Conservation (phyloP, 176 grass and related monocot genomes). For the Zea luxurians region DNA sequence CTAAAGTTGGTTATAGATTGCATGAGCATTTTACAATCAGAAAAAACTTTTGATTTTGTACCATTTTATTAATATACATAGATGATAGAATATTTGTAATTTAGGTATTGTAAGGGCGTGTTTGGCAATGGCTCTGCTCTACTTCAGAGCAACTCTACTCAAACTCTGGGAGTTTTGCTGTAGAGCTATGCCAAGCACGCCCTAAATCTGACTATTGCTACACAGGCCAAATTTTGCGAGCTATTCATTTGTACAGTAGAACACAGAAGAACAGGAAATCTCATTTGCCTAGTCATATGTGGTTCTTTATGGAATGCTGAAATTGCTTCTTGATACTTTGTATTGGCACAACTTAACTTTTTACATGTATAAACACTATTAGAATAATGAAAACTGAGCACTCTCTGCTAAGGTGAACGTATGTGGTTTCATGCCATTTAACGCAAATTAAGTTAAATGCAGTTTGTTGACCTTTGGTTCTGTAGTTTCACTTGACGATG, state of each 20-base stretch:
- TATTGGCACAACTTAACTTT: background rate
- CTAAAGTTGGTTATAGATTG: background rate
- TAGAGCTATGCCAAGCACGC: too few relatives aligned
- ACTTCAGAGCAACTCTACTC: too few relatives aligned
- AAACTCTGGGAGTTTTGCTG: too few relatives aligned
- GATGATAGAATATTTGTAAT: background rate
- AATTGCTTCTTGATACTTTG: slow-evolving; percentile 26
- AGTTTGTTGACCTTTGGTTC: slow-evolving; percentile 34
- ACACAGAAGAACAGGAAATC: slow-evolving; percentile 2
- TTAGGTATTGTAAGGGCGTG: background rate
- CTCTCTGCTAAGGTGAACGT: background rate
- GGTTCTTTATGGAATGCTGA: background rate
- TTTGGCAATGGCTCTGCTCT: too few relatives aligned
- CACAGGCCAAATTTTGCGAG: background rate
- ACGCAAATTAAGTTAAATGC: slow-evolving; percentile 10
- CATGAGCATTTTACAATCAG: background rate
- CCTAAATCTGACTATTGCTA: background rate
- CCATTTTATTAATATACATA: too few relatives aligned
- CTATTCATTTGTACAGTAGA: background rate
- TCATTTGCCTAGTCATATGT: background rate
- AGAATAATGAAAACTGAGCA: background rate
- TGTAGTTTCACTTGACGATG: slow-evolving; percentile 66
- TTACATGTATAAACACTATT: slow-evolving; percentile 3
- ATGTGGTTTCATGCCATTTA: background rate
- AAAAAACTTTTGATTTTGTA: background rate